Percentiles rank a stretch among this genome's conserved stretches.
These are phyloP conservation scores for Penicillium polonicum DNA, from an alignment of 2,329 filamentous ascomycete genomes.

Conservation along the genomic window DNA sequence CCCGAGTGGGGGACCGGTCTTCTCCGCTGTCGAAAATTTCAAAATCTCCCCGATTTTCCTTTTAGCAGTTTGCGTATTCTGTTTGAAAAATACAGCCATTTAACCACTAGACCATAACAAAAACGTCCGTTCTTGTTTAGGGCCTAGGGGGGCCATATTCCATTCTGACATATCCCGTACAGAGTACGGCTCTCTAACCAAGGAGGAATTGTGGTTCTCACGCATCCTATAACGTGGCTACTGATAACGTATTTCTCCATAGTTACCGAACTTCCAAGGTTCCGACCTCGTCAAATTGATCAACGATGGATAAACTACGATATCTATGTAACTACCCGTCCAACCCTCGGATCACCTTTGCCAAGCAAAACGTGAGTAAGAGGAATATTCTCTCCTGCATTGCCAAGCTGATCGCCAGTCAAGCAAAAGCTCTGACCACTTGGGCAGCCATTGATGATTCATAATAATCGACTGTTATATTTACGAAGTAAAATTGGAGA, in stretches of 20 bases:
- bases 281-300: not conserved
- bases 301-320: not conserved
- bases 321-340: not conserved
- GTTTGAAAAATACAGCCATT: no score
- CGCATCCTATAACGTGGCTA: not conserved
- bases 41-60: not conserved
- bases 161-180: no score
- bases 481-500: no score
- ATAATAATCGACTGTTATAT: not conserved
- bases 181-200: not conserved
- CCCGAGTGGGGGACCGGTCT: not conserved
- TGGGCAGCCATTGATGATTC: not conserved
- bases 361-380: not conserved
- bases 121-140: no score
- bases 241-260: not conserved
- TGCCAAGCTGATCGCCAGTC: slow-evolving; percentile 4
- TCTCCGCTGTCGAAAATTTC: not conserved
- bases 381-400: not conserved
- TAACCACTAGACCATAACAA: no score
- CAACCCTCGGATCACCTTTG: not conserved
- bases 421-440: slow-evolving; percentile 8
- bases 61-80: not conserved
- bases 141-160: no score
- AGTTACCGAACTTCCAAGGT: not conserved
- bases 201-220: not conserved